A percentile compares a stretch with the other conserved stretches of the same genome.
These are phyloP conservation scores for Zygoascus sp. DNA, from an alignment of 1,139 yeast genomes.

Conservation along the genomic window DNA sequence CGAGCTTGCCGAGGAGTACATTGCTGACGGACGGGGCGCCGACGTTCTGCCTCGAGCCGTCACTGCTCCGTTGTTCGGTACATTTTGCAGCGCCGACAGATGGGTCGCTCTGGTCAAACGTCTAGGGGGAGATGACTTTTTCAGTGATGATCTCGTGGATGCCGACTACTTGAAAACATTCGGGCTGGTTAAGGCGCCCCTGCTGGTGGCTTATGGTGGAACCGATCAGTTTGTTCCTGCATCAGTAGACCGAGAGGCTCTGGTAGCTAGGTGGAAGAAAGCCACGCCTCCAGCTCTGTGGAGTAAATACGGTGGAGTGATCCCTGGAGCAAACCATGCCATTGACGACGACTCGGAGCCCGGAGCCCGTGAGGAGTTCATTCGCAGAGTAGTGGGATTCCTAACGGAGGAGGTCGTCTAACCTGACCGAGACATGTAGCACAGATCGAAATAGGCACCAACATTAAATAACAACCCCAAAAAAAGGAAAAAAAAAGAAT, in stretches of 20 bases:
- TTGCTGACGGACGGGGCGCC: constrained; percentile 43
- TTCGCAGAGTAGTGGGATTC: constrained; percentile 1
- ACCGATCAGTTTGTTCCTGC: constrained; percentile 59
- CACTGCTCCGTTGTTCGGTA: constrained; percentile 41
- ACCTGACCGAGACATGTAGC: too few species aligned
- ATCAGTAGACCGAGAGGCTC: constrained; percentile 44
- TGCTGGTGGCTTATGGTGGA: constrained; percentile 55
- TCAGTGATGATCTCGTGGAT: constrained; percentile 56
- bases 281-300: constrained; percentile 44
- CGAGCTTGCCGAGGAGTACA: constrained; percentile 40
- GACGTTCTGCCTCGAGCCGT: constrained; percentile 51
- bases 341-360: constrained; percentile 24
- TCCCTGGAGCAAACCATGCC: constrained; percentile 60
- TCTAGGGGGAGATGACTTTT: constrained; percentile 77
- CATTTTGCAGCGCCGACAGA: constrained; percentile 64
- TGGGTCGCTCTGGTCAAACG: constrained; percentile 55
- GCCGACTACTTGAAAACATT: constrained; percentile 45
- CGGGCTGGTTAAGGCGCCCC: constrained; percentile 42
- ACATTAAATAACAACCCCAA: too few species aligned
- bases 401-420: constrained; percentile 2
- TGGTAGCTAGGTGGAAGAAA: constrained; percentile 47
- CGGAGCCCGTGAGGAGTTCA: constrained; percentile 10
- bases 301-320: constrained; percentile 51
- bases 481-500: too few species aligned
- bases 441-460: too few species aligned